Evolutionary conservation across 345 rosid genomes (phyloP), one percentile per base, ranked within the genome.

Genomic region (Eucalyptus shirleyi): DNA sequence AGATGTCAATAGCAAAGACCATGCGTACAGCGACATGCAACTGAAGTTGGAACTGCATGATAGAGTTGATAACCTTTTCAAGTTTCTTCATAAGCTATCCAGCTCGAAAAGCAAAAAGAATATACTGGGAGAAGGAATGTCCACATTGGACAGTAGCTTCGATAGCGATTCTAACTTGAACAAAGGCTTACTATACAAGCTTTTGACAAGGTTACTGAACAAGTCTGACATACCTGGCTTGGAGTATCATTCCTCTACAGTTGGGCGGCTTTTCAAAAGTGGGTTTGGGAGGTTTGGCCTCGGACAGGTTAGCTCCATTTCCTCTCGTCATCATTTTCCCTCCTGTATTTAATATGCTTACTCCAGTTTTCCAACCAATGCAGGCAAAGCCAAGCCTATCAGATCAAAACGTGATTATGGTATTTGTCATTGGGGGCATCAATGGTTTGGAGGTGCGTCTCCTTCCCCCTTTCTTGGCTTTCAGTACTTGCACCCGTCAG

Each of bases 211-310:
- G 86, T 90, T 96, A 88, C 89, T 98, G 91, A 90, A 92, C 92
- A 98, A 95, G 93, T 67, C 90, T 10, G 97, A 96, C 89, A 89
- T 98, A 37, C 95, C 96, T 4, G 96, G 98, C 47, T 93, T 97
- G 94, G 96, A 97, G 94, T 95, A 96, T 89, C 99, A 98, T 95
- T 98, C 99, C 50, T 97, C 99, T 56, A 92, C 99, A 6, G 99
- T 98, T 8, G 99, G 99, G 26, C 93, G 99, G 86, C 96, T 98
- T 89, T 95, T 98, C 91, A 98, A 98, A 94, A 98, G 98, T 87
- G 99, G 99, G 13, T 97, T 98, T 87, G 99, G 99, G 90, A 95
- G 99, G 93, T 96, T 98, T 92, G 99, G 99, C 89, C 96, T 98
- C 87, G 98, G 98, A 86, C 99, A 97, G 98, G 99, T 94, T 88